Percentiles rank a stretch among this genome's conserved stretches.
Evolutionary conservation across 1,284 basidiomycete species (phyloP).

Genomic region (Sanghuangporus sanghuang): DNA sequence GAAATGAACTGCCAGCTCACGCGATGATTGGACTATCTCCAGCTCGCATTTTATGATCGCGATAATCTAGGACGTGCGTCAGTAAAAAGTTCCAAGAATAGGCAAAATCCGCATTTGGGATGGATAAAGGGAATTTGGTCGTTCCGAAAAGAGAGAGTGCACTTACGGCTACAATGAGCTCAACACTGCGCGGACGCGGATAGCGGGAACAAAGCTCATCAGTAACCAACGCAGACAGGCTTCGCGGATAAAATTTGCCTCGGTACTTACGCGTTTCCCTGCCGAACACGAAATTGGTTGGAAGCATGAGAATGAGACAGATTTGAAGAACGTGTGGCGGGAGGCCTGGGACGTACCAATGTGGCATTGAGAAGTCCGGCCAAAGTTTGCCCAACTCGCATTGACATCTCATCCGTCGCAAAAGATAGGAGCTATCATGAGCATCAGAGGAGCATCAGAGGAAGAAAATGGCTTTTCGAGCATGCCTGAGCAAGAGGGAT

Average conservation of each 20-base stretch:
- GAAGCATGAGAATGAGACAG: background rate
- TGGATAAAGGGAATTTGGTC: slow-evolving; percentile 13
- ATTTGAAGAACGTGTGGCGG: background rate
- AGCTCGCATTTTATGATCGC: slow-evolving; percentile 79
- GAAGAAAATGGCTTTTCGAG: background rate
- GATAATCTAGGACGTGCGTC: slow-evolving; percentile 55
- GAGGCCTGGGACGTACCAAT: slow-evolving; percentile 40
- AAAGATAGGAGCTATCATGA: slow-evolving; percentile 66
- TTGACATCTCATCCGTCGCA: slow-evolving; percentile 82
- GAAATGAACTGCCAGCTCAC: slow-evolving; percentile 37
- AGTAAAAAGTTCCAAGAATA: background rate
- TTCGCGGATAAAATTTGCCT: background rate
- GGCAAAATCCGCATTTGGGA: background rate
- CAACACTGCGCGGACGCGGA: slow-evolving; percentile 46
- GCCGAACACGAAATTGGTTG: background rate
- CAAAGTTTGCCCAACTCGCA: slow-evolving; percentile 80
- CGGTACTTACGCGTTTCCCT: slow-evolving; percentile 74
- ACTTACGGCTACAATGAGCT: slow-evolving; percentile 74
- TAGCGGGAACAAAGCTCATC: background rate
- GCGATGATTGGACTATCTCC: slow-evolving; percentile 73
- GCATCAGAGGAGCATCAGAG: background rate
- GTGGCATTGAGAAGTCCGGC: slow-evolving; percentile 86
- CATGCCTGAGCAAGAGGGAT: slow-evolving; percentile 70
- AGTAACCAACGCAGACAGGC: background rate
- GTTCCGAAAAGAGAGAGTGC: slow-evolving; percentile 9